Conservation (phyloP, 495 filamentous ascomycete species). For the Talaromyces stipitatus region DNA sequence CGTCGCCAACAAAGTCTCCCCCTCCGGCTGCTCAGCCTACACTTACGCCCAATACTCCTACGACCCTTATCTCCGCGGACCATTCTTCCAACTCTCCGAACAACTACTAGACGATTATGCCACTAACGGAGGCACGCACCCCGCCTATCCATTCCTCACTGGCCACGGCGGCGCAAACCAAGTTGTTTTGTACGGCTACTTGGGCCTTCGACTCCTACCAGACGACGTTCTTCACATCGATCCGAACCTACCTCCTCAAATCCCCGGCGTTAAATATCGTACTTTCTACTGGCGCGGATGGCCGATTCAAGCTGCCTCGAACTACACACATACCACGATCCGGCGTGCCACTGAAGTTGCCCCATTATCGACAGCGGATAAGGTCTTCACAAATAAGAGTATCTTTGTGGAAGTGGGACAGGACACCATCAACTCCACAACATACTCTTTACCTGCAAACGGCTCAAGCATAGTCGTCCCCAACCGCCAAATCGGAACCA, state of each 20-base stretch:
- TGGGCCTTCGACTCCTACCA: conserved; percentile 48
- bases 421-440: conserved; percentile 18
- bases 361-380: conserved; percentile 34
- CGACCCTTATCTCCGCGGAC: conserved; percentile 42
- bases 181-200: conserved; percentile 53
- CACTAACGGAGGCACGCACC: conserved; percentile 59
- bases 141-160: conserved; percentile 61
- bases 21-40: conserved; percentile 54
- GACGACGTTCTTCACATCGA: conserved; percentile 48
- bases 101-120: conserved; percentile 59
- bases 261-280: conserved; percentile 52
- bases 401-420: conserved; percentile 46
- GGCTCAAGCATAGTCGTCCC: conserved; percentile 43
- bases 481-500: conserved; percentile 45
- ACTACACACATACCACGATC: conserved; percentile 59
- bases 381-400: conserved; percentile 36
- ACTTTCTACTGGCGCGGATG: conserved; percentile 66
- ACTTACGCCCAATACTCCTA: conserved; percentile 57
- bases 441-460: conserved; percentile 42
- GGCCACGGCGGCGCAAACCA: conserved; percentile 59
- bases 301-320: conserved; percentile 53
- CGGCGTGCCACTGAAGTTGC: conserved; percentile 30
- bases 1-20: conserved; percentile 49
- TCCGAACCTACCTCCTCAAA: conserved; percentile 54
- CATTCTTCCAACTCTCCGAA: conserved; percentile 54